Evolutionary conservation across 768 basidiomycete species (phyloP), one percentile per base, ranked within the genome.

Genomic region (Lyophyllum shimeji): DNA sequence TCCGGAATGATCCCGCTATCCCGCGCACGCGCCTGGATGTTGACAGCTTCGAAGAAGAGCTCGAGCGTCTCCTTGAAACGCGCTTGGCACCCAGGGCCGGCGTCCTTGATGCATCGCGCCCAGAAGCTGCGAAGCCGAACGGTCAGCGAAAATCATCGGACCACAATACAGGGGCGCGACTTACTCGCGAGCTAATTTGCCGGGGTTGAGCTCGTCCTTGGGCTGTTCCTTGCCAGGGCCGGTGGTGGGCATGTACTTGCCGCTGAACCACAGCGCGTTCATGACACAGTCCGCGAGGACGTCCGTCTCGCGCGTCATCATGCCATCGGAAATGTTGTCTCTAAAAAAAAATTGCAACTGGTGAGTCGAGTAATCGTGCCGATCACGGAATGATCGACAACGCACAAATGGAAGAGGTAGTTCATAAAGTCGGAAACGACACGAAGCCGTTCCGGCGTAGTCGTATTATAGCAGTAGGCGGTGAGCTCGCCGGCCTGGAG

Each of bases 271-370:
- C 6, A 91, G 69, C 1, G 86, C 82, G 64, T 87, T 86, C 82
- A 90, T 87, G 63, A 90, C 85, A 33, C 83, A 77, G 63, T 85
- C 73, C 27, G 85, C 78, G 52, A 88, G 73, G 17, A 76, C 73
- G 58, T 79, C 76, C 4, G 86, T 83, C 47, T 85, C 82, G 31
- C 78, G 74, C 52, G 81, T 80, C 76, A 86, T 82, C 86, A 89
- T 87, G 50, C 87, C 86, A 64, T 91, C 89, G 63, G 86, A 88
- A 66, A 91, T 81, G 66, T 92, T 84, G 66, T 92, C 89, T 34
- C 79, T 80, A 59, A 13, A 62, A 47, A 25, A 53, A 58, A 46
- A 21, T 50, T 58, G 29, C 20, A 52, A 55, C 45, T 12, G 15
- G 39, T 40, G 5, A 40, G 39, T 40, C 15, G 6, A 40, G 6